Conservation (phyloP, 306 rosid species). For the Quercus gilva region DNA sequence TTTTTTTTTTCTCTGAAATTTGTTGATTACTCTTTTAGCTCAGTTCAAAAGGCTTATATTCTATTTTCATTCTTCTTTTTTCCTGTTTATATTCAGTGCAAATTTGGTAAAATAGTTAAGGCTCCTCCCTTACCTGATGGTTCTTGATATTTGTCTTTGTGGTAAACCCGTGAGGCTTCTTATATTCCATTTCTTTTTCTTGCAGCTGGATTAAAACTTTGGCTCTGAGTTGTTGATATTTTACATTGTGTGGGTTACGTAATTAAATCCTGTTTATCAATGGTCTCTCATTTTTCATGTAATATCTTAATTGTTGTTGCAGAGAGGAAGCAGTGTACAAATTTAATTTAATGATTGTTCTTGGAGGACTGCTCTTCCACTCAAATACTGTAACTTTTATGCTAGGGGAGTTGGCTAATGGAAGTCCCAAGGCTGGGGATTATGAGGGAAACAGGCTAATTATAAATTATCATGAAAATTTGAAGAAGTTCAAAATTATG, state of each 20-base stretch:
- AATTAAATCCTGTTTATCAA: too few species aligned
- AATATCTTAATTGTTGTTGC: too few species aligned
- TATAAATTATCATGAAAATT: too few species aligned
- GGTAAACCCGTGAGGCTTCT: constrained; percentile 9
- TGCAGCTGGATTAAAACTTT: constrained; percentile 52
- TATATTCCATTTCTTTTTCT: constrained; percentile 18
- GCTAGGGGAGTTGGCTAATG: too few species aligned
- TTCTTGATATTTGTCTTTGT: constrained; percentile 2
- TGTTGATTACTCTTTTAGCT: constrained; percentile 14
- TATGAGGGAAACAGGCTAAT: too few species aligned
- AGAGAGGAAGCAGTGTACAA: too few species aligned
- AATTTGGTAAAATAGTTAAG: constrained; percentile 3
- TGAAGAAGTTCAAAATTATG: too few species aligned
- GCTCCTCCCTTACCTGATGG: constrained; percentile 11
- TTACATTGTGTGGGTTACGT: too few species aligned
- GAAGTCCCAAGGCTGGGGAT: too few species aligned
- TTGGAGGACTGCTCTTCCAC: neutral
- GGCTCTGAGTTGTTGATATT: too few species aligned
- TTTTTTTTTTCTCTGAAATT: neutral
- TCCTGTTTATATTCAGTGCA: constrained; percentile 2
- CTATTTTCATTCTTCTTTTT: constrained; percentile 14
- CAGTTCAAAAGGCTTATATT: too few species aligned
- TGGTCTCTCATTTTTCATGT: too few species aligned
- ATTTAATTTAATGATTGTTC: neutral
- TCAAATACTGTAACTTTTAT: neutral